Percentiles rank a stretch among this genome's conserved stretches.
phyloP scores from a whole-genome alignment of 2,329 filamentous ascomycete species.

The Pseudogymnoascus sp. region DNA sequence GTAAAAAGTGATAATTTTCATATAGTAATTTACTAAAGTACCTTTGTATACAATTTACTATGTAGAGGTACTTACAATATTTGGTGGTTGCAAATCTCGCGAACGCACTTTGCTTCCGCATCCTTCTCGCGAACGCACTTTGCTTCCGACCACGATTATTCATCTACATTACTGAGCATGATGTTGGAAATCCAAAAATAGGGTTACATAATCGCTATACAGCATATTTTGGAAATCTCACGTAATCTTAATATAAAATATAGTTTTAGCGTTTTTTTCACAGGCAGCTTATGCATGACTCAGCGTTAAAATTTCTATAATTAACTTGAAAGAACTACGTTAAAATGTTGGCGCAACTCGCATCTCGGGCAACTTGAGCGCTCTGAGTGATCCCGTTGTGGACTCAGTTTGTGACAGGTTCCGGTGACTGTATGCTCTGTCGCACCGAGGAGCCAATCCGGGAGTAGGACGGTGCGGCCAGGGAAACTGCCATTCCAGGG shows the following conservation, averaged over 20 bases:
- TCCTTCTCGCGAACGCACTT: too few species aligned
- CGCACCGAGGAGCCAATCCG: too few species aligned
- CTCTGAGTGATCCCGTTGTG: slow-evolving; percentile 14
- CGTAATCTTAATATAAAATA: neutral
- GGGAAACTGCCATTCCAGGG: too few species aligned
- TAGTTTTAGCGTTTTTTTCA: neutral
- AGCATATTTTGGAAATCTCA: neutral
- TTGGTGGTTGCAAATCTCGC: too few species aligned
- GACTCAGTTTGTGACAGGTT: neutral
- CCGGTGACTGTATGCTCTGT: too few species aligned
- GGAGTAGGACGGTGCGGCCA: too few species aligned
- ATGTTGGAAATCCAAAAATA: neutral
- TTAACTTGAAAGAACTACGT: neutral
- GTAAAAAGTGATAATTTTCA: too few species aligned
- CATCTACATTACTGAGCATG: neutral
- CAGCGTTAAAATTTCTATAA: neutral
- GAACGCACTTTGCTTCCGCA: too few species aligned
- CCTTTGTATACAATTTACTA: too few species aligned
- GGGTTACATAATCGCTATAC: neutral
- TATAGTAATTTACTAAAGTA: too few species aligned
- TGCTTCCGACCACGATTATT: too few species aligned
- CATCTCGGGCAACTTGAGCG: slow-evolving; percentile 17
- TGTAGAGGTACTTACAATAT: too few species aligned
- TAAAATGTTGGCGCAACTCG: slow-evolving; percentile 17
- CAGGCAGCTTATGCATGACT: neutral